These are phyloP conservation scores for Pelargonium nanum DNA, from an alignment of 345 rosid species.

Conservation along the genomic window DNA sequence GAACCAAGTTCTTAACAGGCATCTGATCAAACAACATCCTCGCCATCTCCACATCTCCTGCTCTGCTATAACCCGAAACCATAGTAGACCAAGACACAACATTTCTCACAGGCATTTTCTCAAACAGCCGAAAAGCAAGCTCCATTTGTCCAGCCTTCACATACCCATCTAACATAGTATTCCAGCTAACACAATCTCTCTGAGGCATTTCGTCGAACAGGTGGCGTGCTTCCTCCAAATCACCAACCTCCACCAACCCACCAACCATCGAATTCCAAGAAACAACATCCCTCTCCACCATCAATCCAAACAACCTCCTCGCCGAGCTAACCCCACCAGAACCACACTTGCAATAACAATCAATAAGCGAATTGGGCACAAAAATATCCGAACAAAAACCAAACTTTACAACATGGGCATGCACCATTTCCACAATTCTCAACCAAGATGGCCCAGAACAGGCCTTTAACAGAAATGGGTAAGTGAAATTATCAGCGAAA, in stretches of 20 bases:
- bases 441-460: background rate
- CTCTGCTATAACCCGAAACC: constrained; percentile 60
- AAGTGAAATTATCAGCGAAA: background rate
- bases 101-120: constrained; percentile 64
- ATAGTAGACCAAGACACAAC: constrained; percentile 86
- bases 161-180: constrained; percentile 71
- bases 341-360: constrained; percentile 1
- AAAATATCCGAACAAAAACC: constrained; percentile 2
- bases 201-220: constrained; percentile 72
- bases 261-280: constrained; percentile 76
- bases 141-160: constrained; percentile 58
- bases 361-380: constrained; percentile 2
- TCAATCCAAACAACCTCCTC: background rate
- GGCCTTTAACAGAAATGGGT: constrained; percentile 3
- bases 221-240: constrained; percentile 40
- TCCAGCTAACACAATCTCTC: constrained; percentile 73
- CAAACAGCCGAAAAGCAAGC: constrained; percentile 54
- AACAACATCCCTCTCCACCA: constrained; percentile 45
- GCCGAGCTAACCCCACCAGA: background rate
- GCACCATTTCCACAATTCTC: background rate
- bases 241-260: constrained; percentile 52
- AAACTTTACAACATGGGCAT: constrained; percentile 1
- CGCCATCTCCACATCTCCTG: constrained; percentile 88
- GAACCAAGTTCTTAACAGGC: constrained; percentile 63
- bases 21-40: constrained; percentile 64